These are phyloP conservation scores for Curvularia eragrostidis DNA, from an alignment of 2,329 filamentous ascomycete species.

Conservation along the genomic window DNA sequence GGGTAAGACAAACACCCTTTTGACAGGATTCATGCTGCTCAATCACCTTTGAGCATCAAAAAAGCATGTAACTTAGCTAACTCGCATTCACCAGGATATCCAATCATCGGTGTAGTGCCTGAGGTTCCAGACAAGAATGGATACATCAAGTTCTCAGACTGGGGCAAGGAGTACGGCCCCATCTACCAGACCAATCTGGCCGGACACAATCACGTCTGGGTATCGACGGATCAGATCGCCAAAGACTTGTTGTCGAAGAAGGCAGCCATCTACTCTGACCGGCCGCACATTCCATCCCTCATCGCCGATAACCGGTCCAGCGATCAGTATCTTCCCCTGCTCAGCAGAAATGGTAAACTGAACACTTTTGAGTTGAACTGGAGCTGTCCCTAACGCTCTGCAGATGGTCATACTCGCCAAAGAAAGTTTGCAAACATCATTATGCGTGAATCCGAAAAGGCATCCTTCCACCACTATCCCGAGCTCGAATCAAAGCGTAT, in stretches of 20 bases:
- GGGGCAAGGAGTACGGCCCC: conserved; percentile 54
- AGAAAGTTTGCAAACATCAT: conserved; percentile 55
- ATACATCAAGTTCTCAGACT: conserved; percentile 56
- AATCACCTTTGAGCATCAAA: not conserved
- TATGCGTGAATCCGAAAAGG: conserved; percentile 54
- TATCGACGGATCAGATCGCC: conserved; percentile 53
- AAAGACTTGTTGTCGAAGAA: conserved; percentile 54
- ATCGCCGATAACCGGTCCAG: conserved; percentile 54
- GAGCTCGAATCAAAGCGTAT: conserved; percentile 55
- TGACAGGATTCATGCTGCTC: conserved; percentile 2
- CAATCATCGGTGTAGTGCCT: conserved; percentile 52
- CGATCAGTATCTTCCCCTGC: conserved; percentile 55
- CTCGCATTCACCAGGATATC: conserved; percentile 45
- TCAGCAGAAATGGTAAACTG: conserved; percentile 52
- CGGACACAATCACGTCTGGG: conserved; percentile 56
- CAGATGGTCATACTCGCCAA: conserved; percentile 53
- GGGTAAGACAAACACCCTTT: conserved; percentile 37
- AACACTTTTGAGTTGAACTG: not conserved
- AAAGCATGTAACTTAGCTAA: conserved; percentile 13
- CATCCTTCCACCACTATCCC: conserved; percentile 52
- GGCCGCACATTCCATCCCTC: conserved; percentile 55
- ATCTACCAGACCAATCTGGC: conserved; percentile 56
- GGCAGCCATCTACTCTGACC: conserved; percentile 55
- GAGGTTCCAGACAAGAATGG: conserved; percentile 54
- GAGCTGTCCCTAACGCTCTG: conserved; percentile 23